Evolutionary conservation across 2,329 filamentous ascomycete genomes (phyloP), one percentile per base, ranked within the genome.

Genomic region (Colletotrichum tamarilloi): DNA sequence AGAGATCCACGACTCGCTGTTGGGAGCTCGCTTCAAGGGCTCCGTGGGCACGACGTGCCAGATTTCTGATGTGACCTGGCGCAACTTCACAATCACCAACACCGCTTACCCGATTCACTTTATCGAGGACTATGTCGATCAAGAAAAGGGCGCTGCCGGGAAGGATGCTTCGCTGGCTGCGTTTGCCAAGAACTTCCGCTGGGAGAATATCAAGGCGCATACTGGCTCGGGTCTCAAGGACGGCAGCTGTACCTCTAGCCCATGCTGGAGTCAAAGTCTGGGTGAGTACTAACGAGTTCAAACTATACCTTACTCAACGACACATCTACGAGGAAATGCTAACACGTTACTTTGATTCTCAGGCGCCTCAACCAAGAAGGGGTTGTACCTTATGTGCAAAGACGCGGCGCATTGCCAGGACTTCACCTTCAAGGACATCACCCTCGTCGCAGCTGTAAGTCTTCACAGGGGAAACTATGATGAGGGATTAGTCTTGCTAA

Each of bases 81-180:
- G 68, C 24, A 71, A 71, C 62, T 67, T 71, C 24, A 71, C 62
- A 46, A 71, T 71, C 14, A 30, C 35, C n/a, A 56, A 71, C 56
- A 71, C 68, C 2, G 12, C 26, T 24, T 71, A 71, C n/a, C 68
- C 68, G 2, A 62, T 71, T 6, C 62, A 71, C 46, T 71, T 71
- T 16, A 71, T 71, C 32, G 62, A 71, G 46, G n/a, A 71, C 46
- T 71, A 71, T 26, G 62, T 71, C 26, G 68, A 71, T 19, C 68
- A 71, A 49, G 62, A 71, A 35, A 71, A 71, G 56, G 68, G 68
- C 0, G 55, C 62, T 2, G 62, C 55, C 2, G 62, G 68, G 1
- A 71, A 71, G 14, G 62, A 71, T 8, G 8, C 62, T 5, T 71
- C 68, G 3, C 56, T 71, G 19, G 68, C 68, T 0, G 68, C 68